Evolutionary conservation across 257 asterid species (phyloP).

Genomic region (Dorcoceras hygrometricum): DNA sequence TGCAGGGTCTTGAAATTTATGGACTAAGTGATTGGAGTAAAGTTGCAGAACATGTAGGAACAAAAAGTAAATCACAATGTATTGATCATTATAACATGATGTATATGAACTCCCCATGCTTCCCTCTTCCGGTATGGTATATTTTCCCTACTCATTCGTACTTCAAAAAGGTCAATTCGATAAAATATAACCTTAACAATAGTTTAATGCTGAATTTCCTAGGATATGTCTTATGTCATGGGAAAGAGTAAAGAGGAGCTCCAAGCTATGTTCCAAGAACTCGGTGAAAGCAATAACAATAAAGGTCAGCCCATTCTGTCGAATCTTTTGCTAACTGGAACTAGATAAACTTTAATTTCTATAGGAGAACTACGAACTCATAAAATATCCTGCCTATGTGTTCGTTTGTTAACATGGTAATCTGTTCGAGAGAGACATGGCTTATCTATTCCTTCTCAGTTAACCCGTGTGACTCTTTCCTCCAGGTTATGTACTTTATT

Average conservation of each 20-base stretch:
- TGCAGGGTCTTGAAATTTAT: slow-evolving; percentile 89
- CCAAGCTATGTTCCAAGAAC: slow-evolving; percentile 86
- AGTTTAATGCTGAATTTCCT: slow-evolving; percentile 30
- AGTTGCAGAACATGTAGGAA: slow-evolving; percentile 98
- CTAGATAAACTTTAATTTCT: slow-evolving; percentile 14
- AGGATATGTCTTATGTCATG: slow-evolving; percentile 98
- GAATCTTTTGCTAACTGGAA: slow-evolving; percentile 18
- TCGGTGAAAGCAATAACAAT: slow-evolving; percentile 47
- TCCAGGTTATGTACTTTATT: slow-evolving; percentile 12
- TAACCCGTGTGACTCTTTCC: not conserved
- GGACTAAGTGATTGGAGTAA: slow-evolving; percentile 94
- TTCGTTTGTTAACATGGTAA: slow-evolving; percentile 15
- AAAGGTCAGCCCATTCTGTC: slow-evolving; percentile 49
- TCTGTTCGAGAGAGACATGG: not conserved
- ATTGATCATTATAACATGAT: slow-evolving; percentile 64
- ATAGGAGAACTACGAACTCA: not conserved
- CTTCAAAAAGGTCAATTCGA: slow-evolving; percentile 16
- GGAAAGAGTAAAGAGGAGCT: slow-evolving; percentile 95
- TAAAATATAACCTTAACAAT: slow-evolving; percentile 14
- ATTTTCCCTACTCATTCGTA: slow-evolving; percentile 17
- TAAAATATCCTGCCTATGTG: slow-evolving; percentile 9
- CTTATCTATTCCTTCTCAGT: slow-evolving; percentile 6
- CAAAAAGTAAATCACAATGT: slow-evolving; percentile 72
- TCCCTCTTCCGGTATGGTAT: slow-evolving; percentile 90
- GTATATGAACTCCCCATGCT: slow-evolving; percentile 79